A percentile compares a stretch with the other conserved stretches of the same genome.
phyloP scores from a whole-genome alignment of 1,284 basidiomycete species.

The Ceratobasidium papillatum region DNA sequence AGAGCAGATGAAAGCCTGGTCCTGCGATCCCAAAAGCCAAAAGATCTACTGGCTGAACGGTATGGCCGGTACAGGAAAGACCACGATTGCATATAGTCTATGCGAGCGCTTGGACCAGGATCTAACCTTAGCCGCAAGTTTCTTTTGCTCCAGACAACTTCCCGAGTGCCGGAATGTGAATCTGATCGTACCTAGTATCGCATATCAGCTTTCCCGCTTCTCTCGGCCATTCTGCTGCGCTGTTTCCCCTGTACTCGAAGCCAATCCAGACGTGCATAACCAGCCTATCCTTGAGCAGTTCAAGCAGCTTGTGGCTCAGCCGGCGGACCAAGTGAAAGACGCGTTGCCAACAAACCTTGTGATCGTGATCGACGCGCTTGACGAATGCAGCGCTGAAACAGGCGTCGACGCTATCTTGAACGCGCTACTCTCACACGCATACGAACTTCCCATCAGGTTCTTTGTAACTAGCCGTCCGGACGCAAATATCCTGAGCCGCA shows the following conservation, averaged over 20 bases:
- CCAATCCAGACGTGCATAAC: background rate
- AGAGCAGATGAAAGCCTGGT: background rate
- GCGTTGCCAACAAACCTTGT: background rate
- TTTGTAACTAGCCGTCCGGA: slow-evolving; percentile 7
- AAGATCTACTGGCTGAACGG: too few relatives aligned
- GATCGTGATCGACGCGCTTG: slow-evolving; percentile 9
- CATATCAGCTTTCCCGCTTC: slow-evolving; percentile 1
- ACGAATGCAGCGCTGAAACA: background rate
- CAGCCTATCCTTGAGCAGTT: background rate
- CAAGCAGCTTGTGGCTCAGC: background rate
- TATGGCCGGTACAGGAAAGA: too few relatives aligned
- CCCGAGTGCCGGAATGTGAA: background rate
- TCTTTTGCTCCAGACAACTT: slow-evolving; percentile 17
- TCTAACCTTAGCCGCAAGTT: background rate
- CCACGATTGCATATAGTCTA: slow-evolving; percentile 14
- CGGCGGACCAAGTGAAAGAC: background rate
- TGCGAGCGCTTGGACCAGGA: background rate
- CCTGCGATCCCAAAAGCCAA: background rate
- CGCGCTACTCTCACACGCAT: background rate
- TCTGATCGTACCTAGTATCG: too few relatives aligned
- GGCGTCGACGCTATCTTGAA: background rate
- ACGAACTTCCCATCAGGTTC: background rate
- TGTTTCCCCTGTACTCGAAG: background rate
- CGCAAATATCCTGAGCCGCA: too few relatives aligned
- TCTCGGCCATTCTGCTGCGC: slow-evolving; percentile 1